A percentile compares a stretch with the other conserved stretches of the same genome.
phyloP scores from a whole-genome alignment of 1,139 yeast genomes.

The Pneumocystis canis region DNA sequence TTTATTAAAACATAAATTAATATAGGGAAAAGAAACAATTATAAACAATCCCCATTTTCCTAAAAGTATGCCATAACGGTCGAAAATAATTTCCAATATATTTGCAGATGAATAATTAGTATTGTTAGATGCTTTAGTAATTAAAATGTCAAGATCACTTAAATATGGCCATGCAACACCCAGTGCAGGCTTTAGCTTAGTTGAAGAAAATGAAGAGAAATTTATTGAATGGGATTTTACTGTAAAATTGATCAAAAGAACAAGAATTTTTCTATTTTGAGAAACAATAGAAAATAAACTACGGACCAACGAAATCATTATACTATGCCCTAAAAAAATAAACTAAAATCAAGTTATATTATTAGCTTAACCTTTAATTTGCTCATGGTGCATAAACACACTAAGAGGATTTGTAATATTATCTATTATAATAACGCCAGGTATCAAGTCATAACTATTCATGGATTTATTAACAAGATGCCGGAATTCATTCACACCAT shows the following conservation, averaged over 20 bases:
- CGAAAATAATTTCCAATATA: background rate
- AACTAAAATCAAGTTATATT: background rate
- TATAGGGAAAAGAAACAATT: background rate
- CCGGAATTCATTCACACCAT: background rate
- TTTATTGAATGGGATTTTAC: background rate
- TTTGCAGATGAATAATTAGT: constrained; percentile 2
- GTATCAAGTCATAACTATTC: background rate
- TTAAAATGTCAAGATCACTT: constrained; percentile 6
- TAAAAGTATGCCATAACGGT: background rate
- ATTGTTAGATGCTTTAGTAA: constrained; percentile 4
- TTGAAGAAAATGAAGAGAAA: constrained; percentile 4
- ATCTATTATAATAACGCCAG: constrained; percentile 8
- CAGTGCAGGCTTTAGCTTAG: constrained; percentile 7
- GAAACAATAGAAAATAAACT: background rate
- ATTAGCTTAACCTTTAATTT: constrained; percentile 7
- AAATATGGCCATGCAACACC: constrained; percentile 10
- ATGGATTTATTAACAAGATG: background rate
- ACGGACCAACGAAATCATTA: background rate
- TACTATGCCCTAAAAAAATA: background rate
- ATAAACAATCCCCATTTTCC: constrained; percentile 2
- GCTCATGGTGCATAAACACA: constrained; percentile 7
- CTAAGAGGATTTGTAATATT: constrained; percentile 9
- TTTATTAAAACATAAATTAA: background rate
- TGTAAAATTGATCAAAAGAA: background rate
- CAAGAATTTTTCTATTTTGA: background rate